Base-by-base conservation (phyloP, 2,329 filamentous ascomycete species). In the Calonectria multiphialidica region DNA sequence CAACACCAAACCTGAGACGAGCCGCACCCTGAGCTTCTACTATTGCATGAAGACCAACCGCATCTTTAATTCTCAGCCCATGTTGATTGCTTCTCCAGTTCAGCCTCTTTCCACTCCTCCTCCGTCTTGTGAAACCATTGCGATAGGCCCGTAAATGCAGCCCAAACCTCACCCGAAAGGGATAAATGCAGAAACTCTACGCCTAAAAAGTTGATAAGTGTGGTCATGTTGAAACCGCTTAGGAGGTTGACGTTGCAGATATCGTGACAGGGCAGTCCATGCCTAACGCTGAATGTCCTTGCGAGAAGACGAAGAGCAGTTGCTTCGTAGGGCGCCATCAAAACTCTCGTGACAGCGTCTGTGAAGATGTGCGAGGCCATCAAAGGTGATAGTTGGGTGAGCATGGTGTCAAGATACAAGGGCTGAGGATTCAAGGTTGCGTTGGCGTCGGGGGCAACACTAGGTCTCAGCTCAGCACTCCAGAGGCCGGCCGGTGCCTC, bases 401-500 rank as follows among this genome's bases (percentile, higher is more conserved):
- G 83, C 53, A 86, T 80, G 7, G 87, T 91, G 57, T 88, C 85
- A 16, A 85, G 78, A 69, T 88, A 89, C n/a, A 80, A 70, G 8
- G 84, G 83, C 47, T 78, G 81, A 23, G 79, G 68, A 35, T 66
- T 73, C 18, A 74, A 67, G 15, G 66, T 23, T 25, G 33, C 64
- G 49, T 80, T 79, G 16, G 80, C 61, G 42, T 86, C 84, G 3
- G 78, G 70, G 1, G 81, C 81, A 30, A 82, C 80, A 71, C 87
- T 91, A 3, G 89, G 88, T 0, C 90, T 86, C 21, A 91, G 80
- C 77, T 92, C 90, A 15, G 90, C 90, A 5, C 88, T 90, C 90
- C 90, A 92, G 1, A 89, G 79, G 16, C 88, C 89, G 2, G 87
- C 83, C 1, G 87, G 87, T 3, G 85, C 84, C 59, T 90, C 88